Percentiles rank a stretch among this genome's conserved stretches.
phyloP scores from a whole-genome alignment of 257 asterid species.

The Handroanthus guayacan region DNA sequence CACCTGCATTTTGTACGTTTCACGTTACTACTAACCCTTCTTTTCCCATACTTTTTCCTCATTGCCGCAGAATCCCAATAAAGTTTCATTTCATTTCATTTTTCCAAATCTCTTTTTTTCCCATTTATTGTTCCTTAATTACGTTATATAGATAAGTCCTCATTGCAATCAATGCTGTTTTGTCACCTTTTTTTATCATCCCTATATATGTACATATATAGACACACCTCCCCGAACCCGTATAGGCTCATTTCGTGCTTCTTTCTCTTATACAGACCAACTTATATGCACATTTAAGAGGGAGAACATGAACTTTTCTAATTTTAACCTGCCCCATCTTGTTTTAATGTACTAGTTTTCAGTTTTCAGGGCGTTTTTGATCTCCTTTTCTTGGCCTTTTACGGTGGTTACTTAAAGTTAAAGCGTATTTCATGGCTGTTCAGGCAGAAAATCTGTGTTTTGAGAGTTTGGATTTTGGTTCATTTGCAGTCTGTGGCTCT shows the following conservation, averaged over 20 bases:
- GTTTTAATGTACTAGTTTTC: constrained; percentile 26
- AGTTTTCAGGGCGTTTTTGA: constrained; percentile 28
- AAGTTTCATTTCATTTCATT: constrained; percentile 17
- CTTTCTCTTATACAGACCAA: constrained; percentile 43
- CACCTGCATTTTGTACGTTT: constrained; percentile 39
- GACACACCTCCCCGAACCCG: neutral
- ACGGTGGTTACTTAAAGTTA: neutral
- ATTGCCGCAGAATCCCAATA: constrained; percentile 38
- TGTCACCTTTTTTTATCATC: constrained; percentile 29
- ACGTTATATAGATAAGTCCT: neutral
- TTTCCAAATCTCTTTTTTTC: neutral
- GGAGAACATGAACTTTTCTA: constrained; percentile 38
- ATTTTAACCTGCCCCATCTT: constrained; percentile 54
- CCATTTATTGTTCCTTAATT: constrained; percentile 20
- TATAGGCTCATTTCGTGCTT: constrained; percentile 35
- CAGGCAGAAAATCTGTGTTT: constrained; percentile 34
- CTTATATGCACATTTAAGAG: constrained; percentile 34
- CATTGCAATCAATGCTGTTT: neutral
- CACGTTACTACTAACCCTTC: constrained; percentile 19
- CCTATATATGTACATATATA: neutral
- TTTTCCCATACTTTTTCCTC: neutral
- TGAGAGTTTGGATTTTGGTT: constrained; percentile 43
- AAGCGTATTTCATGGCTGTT: constrained; percentile 33
- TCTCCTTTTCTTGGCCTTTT: neutral
- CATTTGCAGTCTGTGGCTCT: constrained; percentile 14